Base-by-base conservation (phyloP, 495 filamentous ascomycete genomes). In the Astrocystis sublimbata region DNA sequence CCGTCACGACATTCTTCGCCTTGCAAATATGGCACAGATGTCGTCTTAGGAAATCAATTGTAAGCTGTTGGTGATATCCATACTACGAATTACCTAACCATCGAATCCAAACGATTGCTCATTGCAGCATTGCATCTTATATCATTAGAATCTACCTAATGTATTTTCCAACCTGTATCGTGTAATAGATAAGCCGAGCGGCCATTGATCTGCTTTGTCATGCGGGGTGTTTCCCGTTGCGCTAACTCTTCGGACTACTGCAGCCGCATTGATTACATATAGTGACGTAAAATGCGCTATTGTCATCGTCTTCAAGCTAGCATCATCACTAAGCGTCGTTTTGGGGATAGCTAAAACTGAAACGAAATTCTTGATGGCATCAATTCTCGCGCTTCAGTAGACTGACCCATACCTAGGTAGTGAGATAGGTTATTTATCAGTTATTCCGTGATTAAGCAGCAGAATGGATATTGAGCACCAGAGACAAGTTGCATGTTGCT, bases 141-240 rank as follows among this genome's bases (percentile, higher is more conserved):
- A n/a, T n/a, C n/a, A n/a, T n/a, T n/a, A n/a, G n/a, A n/a, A n/a
- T n/a, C n/a, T n/a, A n/a, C n/a, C n/a, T n/a, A n/a, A 51, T 33
- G n/a, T n/a, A 51, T 2, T 28, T 4, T 24, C 19, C 2, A 45
- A 51, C 15, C 26, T 13, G 17, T 30, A 24, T 8, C 28, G 30
- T 49, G 13, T 19, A 30, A 49, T 33, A 21, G 47, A 26, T 8
- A 28, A 15, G 13, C 46, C 6, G 9, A n/a, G 8, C 47, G 10
- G 33, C 49, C 10, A 35, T 21, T n/a, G n/a, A n/a, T 21, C 17
- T 56, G 53, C 36, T 56, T 56, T 56, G 53, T 56, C 35, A 56
- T 41, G 23, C 31, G 38, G 53, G 24, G 38, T 42, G 13, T 30
- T n/a, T n/a, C 47, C 49, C 30, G 23, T 50, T 33, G 28, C 28